Evolutionary conservation across 441 rosid species (phyloP).

Genomic region (Gossypium lobatum): DNA sequence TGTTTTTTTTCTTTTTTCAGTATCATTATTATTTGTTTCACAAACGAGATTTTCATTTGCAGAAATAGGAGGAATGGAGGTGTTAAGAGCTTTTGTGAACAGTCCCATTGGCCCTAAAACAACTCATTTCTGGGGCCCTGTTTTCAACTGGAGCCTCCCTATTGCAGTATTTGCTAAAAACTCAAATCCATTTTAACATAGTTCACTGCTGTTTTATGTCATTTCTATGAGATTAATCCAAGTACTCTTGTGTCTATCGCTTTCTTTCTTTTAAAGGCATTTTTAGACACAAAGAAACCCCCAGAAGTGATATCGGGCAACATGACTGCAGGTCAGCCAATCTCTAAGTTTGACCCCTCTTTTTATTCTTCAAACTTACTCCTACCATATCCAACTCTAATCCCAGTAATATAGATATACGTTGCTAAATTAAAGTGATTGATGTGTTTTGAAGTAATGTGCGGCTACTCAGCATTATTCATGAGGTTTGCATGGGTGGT

Average conservation of each 20-base stretch:
- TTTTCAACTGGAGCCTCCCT: slow-evolving; percentile 81
- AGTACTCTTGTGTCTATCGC: background rate
- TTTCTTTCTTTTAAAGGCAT: slow-evolving; percentile 10
- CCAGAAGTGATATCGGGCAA: slow-evolving; percentile 25
- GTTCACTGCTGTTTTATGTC: background rate
- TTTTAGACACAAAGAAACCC: slow-evolving; percentile 22
- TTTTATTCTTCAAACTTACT: too few species aligned
- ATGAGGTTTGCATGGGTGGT: slow-evolving; percentile 38
- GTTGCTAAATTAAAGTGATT: background rate
- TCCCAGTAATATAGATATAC: background rate
- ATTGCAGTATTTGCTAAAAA: slow-evolving; percentile 15
- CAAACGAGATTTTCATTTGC: background rate
- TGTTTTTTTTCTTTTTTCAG: background rate
- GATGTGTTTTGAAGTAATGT: slow-evolving; percentile 22
- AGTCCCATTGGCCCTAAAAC: slow-evolving; percentile 94
- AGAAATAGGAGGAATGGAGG: background rate
- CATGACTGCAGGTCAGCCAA: slow-evolving; percentile 25
- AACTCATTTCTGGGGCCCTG: slow-evolving; percentile 95
- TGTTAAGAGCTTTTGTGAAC: slow-evolving; percentile 69
- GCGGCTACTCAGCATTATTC: slow-evolving; percentile 31
- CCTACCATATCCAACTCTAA: background rate
- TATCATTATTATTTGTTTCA: background rate
- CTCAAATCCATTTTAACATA: background rate
- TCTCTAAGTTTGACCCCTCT: background rate
- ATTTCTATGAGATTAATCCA: background rate